Evolutionary conservation across 768 basidiomycete species (phyloP).

Genomic region (Phanerodontia chrysosporium): DNA sequence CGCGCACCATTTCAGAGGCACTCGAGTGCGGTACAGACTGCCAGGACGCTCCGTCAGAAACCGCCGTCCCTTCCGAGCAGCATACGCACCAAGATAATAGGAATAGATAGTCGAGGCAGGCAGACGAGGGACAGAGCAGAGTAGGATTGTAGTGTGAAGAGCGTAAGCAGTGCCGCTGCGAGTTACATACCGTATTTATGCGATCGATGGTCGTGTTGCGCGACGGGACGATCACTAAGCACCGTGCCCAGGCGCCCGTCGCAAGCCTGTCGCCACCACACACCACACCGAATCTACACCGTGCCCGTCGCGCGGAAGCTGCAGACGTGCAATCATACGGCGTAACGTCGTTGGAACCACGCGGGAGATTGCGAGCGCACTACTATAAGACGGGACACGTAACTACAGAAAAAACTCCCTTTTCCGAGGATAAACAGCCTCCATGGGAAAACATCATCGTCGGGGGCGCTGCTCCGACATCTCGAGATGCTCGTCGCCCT

Average conservation of each 20-base stretch:
- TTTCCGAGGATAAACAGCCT: no score
- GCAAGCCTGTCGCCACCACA: conserved; percentile 4
- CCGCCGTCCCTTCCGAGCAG: no score
- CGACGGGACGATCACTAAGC: conserved; percentile 1
- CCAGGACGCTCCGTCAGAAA: no score
- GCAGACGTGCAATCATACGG: no score
- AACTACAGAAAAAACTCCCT: no score
- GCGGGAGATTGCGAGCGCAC: background rate
- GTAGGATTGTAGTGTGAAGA: background rate
- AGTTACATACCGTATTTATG: background rate
- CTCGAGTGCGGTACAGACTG: background rate
- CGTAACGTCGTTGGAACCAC: background rate
- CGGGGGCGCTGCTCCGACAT: conserved; percentile 41
- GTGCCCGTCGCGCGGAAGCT: no score
- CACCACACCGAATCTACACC: conserved; percentile 1
- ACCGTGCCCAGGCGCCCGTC: background rate
- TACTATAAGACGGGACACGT: no score
- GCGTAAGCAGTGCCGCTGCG: background rate
- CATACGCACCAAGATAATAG: background rate
- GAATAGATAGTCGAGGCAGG: background rate
- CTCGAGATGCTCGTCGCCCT: conserved; percentile 65
- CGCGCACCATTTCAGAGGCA: background rate
- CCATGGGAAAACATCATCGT: background rate
- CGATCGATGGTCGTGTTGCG: conserved; percentile 1
- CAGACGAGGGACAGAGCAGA: background rate